Evolutionary conservation across 495 filamentous ascomycete species (phyloP).

Genomic region (Annulohypoxylon nitens): DNA sequence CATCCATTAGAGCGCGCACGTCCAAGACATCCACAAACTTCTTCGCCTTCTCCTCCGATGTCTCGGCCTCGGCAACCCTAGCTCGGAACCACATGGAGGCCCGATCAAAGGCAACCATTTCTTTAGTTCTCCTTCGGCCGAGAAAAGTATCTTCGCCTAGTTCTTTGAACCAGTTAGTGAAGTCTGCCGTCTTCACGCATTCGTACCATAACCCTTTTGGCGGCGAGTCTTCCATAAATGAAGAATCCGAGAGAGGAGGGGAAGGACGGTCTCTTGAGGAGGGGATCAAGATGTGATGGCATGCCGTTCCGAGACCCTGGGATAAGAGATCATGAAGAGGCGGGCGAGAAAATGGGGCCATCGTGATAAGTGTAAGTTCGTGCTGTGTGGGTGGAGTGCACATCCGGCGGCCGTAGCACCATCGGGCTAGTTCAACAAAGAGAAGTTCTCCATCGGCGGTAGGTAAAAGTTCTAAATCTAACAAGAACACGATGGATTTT

Average conservation of each 20-base stretch:
- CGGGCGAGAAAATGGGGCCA: constrained; percentile 4
- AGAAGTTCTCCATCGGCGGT: neutral
- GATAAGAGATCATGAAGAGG: neutral
- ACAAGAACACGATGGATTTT: neutral
- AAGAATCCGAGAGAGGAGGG: neutral
- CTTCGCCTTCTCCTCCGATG: too few relatives aligned
- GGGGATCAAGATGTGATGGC: neutral
- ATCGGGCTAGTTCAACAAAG: neutral
- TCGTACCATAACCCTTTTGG: neutral
- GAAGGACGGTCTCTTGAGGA: neutral
- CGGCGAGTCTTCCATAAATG: neutral
- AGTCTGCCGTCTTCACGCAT: too few relatives aligned
- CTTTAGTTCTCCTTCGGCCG: too few relatives aligned
- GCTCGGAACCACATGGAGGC: too few relatives aligned
- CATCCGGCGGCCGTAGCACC: neutral
- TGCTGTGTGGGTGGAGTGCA: neutral
- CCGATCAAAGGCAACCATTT: too few relatives aligned
- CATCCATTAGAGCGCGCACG: too few relatives aligned
- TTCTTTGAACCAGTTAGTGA: too few relatives aligned
- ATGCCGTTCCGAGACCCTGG: neutral
- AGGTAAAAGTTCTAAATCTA: neutral
- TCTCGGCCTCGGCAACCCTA: too few relatives aligned
- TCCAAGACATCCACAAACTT: too few relatives aligned
- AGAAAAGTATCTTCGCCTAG: too few relatives aligned
- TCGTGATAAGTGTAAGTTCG: neutral